Evolutionary conservation across 83 land plant genomes (phyloP).

Genomic region (Larix sibirica): DNA sequence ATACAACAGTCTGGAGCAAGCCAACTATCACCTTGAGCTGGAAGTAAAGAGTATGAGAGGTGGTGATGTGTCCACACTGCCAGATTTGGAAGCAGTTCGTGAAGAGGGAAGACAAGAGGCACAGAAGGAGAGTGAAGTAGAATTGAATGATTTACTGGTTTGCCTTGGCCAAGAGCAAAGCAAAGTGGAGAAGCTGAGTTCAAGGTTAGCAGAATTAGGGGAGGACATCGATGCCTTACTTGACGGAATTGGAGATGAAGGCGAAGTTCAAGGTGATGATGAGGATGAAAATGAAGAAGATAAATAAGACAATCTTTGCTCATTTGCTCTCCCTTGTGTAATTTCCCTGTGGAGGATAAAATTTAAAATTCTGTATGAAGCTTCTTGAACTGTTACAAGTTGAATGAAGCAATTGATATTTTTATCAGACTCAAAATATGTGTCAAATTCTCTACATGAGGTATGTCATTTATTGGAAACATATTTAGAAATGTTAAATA

Average conservation of each 20-base stretch:
- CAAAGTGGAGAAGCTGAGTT: conserved; percentile 89
- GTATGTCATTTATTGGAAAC: too few species aligned
- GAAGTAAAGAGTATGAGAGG: conserved; percentile 59
- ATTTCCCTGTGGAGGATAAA: too few species aligned
- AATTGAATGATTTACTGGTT: conserved; percentile 92
- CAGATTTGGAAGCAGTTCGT: conserved; percentile 68
- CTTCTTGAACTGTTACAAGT: too few species aligned
- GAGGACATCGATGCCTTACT: conserved; percentile 93
- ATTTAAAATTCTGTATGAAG: too few species aligned
- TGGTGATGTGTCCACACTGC: conserved; percentile 29
- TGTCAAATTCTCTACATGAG: too few species aligned
- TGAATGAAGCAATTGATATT: too few species aligned
- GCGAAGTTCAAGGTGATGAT: conserved; percentile 59
- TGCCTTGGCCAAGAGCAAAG: conserved; percentile 99
- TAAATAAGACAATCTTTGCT: too few species aligned
- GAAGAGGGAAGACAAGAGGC: conserved; percentile 92
- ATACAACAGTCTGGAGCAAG: conserved; percentile 91
- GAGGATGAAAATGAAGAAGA: conserved; percentile 34
- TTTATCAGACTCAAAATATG: too few species aligned
- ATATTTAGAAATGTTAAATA: too few species aligned
- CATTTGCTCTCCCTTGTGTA: too few species aligned
- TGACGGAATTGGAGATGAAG: conserved; percentile 81
- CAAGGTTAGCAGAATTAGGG: conserved; percentile 81
- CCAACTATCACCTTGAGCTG: conserved; percentile 65
- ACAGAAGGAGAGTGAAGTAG: conserved; percentile 89